Evolutionary conservation across 768 basidiomycete species (phyloP).

Genomic region (Xerocomellus amylosporus): DNA sequence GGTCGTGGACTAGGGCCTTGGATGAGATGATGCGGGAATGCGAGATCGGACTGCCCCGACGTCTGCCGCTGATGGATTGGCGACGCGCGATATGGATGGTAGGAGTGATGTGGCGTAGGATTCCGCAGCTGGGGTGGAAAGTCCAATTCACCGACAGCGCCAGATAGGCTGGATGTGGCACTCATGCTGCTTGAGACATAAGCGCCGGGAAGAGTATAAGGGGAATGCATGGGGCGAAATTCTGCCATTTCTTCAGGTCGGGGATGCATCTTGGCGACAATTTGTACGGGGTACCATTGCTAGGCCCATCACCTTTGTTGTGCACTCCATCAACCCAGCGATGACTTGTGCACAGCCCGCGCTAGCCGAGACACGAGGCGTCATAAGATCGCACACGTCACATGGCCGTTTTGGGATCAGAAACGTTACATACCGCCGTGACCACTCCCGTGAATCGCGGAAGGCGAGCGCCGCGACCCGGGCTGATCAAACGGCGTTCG

Average conservation of each 20-base stretch:
- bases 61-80: constrained; percentile 25
- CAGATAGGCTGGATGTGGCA: constrained; percentile 49
- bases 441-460: constrained; percentile 25
- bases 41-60: constrained; percentile 20
- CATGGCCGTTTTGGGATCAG: constrained; percentile 29
- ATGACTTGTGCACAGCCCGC: constrained; percentile 28
- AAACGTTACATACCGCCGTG: constrained; percentile 24
- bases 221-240: constrained; percentile 31
- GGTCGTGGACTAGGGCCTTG: constrained; percentile 19
- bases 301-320: constrained; percentile 22
- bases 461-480: constrained; percentile 23
- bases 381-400: constrained; percentile 30
- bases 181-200: constrained; percentile 47
- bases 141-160: constrained; percentile 59
- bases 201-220: constrained; percentile 31
- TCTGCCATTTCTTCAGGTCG: constrained; percentile 42
- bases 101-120: constrained; percentile 27
- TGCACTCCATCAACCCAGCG: constrained; percentile 25
- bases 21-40: constrained; percentile 16
- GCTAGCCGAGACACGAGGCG: constrained; percentile 30
- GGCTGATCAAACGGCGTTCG: constrained; percentile 26
- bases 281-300: constrained; percentile 29
- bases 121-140: constrained; percentile 35
- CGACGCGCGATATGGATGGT: constrained; percentile 25
- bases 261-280: constrained; percentile 31